A percentile compares a stretch with the other conserved stretches of the same genome.
Conservation (phyloP, 805 yeast species). For the Barnettozyma populi region DNA sequence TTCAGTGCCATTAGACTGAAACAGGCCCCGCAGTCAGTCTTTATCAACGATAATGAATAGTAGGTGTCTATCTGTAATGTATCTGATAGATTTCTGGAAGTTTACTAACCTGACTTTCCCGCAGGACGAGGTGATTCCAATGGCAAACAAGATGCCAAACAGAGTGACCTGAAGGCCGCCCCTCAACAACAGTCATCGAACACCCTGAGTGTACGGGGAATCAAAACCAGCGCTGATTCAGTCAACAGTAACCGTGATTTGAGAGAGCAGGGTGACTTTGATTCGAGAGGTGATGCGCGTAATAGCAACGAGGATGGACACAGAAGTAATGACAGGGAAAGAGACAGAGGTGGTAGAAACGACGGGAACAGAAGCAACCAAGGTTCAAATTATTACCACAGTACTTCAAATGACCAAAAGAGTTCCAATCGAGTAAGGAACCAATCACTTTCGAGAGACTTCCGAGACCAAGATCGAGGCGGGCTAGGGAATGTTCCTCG, state of each 20-base stretch:
- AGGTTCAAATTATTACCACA: neutral
- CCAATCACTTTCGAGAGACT: slow-evolving; percentile 2
- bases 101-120: neutral
- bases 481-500: slow-evolving; percentile 11
- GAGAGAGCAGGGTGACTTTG: neutral
- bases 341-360: neutral
- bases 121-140: neutral
- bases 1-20: neutral
- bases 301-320: neutral
- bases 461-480: neutral
- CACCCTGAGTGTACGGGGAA: neutral
- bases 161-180: neutral
- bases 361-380: neutral
- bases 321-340: neutral
- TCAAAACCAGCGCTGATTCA: neutral
- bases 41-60: neutral
- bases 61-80: neutral
- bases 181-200: neutral
- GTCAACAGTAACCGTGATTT: neutral
- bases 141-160: neutral
- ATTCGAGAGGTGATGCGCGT: neutral
- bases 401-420: neutral
- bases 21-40: neutral
- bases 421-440: slow-evolving; percentile 1
- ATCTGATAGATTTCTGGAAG: neutral